Evolutionary conservation across 805 yeast genomes (phyloP), one percentile per base, ranked within the genome.

Genomic region (Teunomyces stri): DNA sequence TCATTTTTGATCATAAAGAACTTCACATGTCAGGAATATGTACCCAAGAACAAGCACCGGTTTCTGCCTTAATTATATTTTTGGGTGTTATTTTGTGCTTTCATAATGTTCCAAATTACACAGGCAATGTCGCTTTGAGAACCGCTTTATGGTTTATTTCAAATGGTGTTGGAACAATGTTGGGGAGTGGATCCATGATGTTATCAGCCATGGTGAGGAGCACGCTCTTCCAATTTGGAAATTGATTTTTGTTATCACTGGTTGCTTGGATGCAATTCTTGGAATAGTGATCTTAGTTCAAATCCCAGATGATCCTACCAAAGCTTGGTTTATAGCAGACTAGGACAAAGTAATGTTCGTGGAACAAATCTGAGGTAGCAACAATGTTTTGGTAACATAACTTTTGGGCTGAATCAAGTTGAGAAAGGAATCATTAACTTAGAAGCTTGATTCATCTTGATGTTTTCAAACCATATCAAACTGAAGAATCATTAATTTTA

Each of bases 61-160:
- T 77, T 3, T 67, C 79, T 9, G 50, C 62, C 1, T 74, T 76
- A 50, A 75, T 84, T 34, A 56, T 81, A 12, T 37, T 78, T 0
- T 85, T 91, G 90, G 89, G 89, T 18, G 47, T 55, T 60, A 60
- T 81, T n/a, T 62, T 82, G 29, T 69, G 78, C 31, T 65, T 80
- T n/a, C 80, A 78, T 51, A 74, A 85, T 1, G 78, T 75, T 2
- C 75, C 83, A 2, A 58, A 70, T 47, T 69, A 65, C 48, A 67
- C 69, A 12, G 73, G 74, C 3, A 66, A 69, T 25, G 64, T 70
- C 59, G 72, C 61, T 36, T 68, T 65, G 51, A 61, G 69, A 58
- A 64, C 65, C 1, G 56, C 70, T 3, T 35, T 66, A n/a, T 69
- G 74, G 74, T 67, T 68, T 49, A 59, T 69, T 15, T 62, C 61